Percentiles rank a stretch among this genome's conserved stretches.
Evolutionary conservation across 2,329 filamentous ascomycete species (phyloP).

Genomic region (Onygenales sp.): DNA sequence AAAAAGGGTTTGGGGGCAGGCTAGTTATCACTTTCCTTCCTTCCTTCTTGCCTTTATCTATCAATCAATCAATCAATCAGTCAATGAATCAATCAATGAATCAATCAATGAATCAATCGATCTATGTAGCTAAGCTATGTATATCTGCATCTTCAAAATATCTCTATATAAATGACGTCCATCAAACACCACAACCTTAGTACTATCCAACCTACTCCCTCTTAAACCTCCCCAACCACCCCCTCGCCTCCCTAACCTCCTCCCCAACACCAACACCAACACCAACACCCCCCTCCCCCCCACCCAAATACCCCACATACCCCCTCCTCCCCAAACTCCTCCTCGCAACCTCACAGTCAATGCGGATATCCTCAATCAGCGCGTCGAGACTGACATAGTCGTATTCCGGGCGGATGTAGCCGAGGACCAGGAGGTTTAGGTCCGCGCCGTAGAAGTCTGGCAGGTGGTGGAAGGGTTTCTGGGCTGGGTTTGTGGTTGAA

Average conservation of each 20-base stretch:
- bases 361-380: conserved; percentile 76
- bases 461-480: conserved; percentile 24
- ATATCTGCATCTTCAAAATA: too few relatives aligned
- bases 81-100: too few relatives aligned
- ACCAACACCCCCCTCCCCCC: conserved; percentile 12
- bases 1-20: too few relatives aligned
- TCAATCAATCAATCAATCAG: too few relatives aligned
- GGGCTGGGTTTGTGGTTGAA: background rate
- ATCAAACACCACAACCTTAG: too few relatives aligned
- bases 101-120: too few relatives aligned
- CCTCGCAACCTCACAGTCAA: conserved; percentile 76
- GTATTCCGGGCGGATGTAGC: conserved; percentile 80
- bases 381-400: conserved; percentile 80
- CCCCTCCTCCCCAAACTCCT: conserved; percentile 58
- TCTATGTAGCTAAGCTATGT: too few relatives aligned
- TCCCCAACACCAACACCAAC: conserved; percentile 17
- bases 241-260: conserved; percentile 20
- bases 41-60: too few relatives aligned
- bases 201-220: background rate
- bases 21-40: too few relatives aligned
- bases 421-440: conserved; percentile 71
- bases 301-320: conserved; percentile 41
- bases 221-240: conserved; percentile 27
- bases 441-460: conserved; percentile 76
- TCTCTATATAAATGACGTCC: too few relatives aligned